Percentiles rank a stretch among this genome's conserved stretches.
Evolutionary conservation across 768 basidiomycete genomes (phyloP).

Genomic region (Boletus tylopilopsis): DNA sequence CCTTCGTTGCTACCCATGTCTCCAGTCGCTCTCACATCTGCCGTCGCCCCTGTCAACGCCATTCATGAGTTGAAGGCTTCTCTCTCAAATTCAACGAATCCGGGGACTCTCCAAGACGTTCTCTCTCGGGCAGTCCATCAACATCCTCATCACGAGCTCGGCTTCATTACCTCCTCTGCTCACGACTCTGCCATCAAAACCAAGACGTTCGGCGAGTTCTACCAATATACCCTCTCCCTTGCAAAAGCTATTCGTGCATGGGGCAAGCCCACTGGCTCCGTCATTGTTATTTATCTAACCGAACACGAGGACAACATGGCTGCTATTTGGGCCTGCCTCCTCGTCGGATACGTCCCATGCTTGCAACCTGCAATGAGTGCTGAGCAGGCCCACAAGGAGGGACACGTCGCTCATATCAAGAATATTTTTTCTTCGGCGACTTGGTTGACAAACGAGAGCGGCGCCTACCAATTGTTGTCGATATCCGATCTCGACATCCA

Average conservation of each 20-base stretch:
- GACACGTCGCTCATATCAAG: slow-evolving; percentile 28
- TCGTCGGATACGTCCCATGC: slow-evolving; percentile 31
- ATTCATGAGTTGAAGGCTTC: slow-evolving; percentile 15
- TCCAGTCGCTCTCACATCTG: slow-evolving; percentile 10
- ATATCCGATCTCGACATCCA: slow-evolving; percentile 26
- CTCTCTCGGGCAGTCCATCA: slow-evolving; percentile 18
- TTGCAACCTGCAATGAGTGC: slow-evolving; percentile 33
- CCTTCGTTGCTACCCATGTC: slow-evolving; percentile 10
- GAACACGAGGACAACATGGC: slow-evolving; percentile 34
- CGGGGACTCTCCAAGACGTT: slow-evolving; percentile 22
- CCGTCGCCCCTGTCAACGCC: slow-evolving; percentile 5
- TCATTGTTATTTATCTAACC: slow-evolving; percentile 29
- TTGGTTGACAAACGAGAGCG: slow-evolving; percentile 30
- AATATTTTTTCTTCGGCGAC: slow-evolving; percentile 29
- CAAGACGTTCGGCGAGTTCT: slow-evolving; percentile 22
- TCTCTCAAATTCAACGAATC: slow-evolving; percentile 4
- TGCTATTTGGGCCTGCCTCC: slow-evolving; percentile 29
- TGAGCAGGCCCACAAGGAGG: slow-evolving; percentile 30
- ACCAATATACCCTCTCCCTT: slow-evolving; percentile 12
- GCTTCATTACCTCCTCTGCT: slow-evolving; percentile 27
- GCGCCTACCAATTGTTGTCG: slow-evolving; percentile 22
- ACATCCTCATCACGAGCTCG: slow-evolving; percentile 25
- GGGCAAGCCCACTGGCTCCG: slow-evolving; percentile 24
- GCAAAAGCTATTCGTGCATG: slow-evolving; percentile 22
- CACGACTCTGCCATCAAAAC: slow-evolving; percentile 29